phyloP scores from a whole-genome alignment of 2,329 filamentous ascomycete genomes.

The Fusarium sambucinum region DNA sequence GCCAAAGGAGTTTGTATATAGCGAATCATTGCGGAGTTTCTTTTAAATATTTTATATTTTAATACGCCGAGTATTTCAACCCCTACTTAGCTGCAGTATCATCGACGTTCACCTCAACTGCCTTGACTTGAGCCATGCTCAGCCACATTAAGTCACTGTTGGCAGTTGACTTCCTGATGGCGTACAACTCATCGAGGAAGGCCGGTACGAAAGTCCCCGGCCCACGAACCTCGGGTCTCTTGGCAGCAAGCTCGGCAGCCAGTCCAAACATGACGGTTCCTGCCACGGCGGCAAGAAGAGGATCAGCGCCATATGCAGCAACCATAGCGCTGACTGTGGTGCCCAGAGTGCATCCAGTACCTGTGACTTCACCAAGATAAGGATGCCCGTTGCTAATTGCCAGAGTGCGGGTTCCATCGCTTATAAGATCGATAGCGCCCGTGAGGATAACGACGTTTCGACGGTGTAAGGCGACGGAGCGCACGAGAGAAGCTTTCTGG shows the following conservation, averaged over 20 bases:
- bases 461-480: conserved; percentile 70
- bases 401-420: conserved; percentile 77
- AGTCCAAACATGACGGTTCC: conserved; percentile 82
- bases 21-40: conserved; percentile 1
- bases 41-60: conserved; percentile 6
- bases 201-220: conserved; percentile 89
- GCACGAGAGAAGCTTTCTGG: conserved; percentile 71
- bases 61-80: background rate
- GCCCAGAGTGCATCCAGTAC: conserved; percentile 87
- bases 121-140: conserved; percentile 61
- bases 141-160: conserved; percentile 65
- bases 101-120: conserved; percentile 48
- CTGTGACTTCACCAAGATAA: conserved; percentile 77
- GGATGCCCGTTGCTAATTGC: conserved; percentile 82
- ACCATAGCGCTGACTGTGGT: conserved; percentile 83
- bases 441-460: conserved; percentile 85
- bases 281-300: conserved; percentile 78
- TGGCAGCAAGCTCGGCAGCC: conserved; percentile 76
- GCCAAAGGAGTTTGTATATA: conserved; percentile 10
- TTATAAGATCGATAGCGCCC: conserved; percentile 80
- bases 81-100: conserved; percentile 19
- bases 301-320: conserved; percentile 71
- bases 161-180: conserved; percentile 62
- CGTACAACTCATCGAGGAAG: conserved; percentile 79
- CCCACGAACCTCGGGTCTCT: conserved; percentile 74